Conservation (phyloP, 2,329 filamentous ascomycete genomes). For the Byssochlamys sp. region DNA sequence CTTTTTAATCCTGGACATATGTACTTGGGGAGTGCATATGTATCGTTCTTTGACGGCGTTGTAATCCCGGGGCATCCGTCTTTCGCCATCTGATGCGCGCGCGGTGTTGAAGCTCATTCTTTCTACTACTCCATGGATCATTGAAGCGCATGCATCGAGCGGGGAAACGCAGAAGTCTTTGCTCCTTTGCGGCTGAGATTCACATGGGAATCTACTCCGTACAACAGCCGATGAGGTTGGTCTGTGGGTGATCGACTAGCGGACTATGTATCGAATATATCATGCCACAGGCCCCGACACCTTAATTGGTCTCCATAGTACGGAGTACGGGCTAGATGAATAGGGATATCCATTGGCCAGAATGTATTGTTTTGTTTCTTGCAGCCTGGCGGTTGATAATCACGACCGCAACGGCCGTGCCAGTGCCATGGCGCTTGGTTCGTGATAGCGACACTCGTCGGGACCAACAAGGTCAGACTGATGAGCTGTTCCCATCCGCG, state of each 20-base stretch:
- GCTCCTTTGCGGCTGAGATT: neutral
- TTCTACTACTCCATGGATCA: neutral
- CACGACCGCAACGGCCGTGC: neutral
- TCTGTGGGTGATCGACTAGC: neutral
- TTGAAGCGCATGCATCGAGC: neutral
- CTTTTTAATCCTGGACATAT: neutral
- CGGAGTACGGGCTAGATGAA: neutral
- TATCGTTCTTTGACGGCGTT: neutral
- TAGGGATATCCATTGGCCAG: neutral
- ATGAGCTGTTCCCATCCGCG: neutral
- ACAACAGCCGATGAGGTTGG: neutral
- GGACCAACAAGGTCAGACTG: neutral
- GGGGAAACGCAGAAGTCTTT: neutral
- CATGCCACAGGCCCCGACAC: neutral
- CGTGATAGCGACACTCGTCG: neutral
- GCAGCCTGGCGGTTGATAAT: neutral
- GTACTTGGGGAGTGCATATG: neutral
- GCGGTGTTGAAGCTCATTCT: neutral
- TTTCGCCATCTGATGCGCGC: neutral
- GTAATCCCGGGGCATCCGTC: neutral
- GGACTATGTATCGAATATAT: neutral
- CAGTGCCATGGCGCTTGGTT: neutral
- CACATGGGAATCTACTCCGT: neutral
- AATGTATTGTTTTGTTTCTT: neutral
- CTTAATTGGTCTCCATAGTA: neutral